These are phyloP conservation scores for Petunia hybrid DNA, from an alignment of 305 asterid genomes.

Conservation along the genomic window DNA sequence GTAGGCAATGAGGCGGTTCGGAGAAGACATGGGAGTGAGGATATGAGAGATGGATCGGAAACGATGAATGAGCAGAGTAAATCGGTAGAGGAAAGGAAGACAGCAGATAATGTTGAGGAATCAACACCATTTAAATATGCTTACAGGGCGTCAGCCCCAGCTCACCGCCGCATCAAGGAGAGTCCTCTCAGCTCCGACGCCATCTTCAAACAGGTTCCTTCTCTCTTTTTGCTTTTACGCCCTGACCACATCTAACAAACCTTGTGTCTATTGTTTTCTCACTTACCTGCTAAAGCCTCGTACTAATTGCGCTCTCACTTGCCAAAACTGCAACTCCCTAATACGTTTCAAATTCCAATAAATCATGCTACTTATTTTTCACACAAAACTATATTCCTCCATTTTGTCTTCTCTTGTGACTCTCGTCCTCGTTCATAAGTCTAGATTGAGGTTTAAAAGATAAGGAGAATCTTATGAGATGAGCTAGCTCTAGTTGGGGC, in stretches of 20 bases:
- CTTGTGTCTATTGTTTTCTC: too few relatives aligned
- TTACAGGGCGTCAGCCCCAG: slow-evolving; percentile 85
- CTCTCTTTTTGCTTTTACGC: neutral
- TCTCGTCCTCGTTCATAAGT: too few relatives aligned
- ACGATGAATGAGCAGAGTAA: slow-evolving; percentile 32
- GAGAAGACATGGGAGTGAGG: slow-evolving; percentile 20
- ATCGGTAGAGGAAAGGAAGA: slow-evolving; percentile 38
- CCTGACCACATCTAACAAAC: too few relatives aligned
- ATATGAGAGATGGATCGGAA: slow-evolving; percentile 31
- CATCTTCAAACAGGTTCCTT: slow-evolving; percentile 75
- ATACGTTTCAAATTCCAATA: too few relatives aligned
- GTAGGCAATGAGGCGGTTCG: neutral
- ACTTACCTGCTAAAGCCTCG: too few relatives aligned
- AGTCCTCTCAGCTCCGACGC: slow-evolving; percentile 98
- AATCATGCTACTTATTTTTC: too few relatives aligned
- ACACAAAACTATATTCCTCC: too few relatives aligned
- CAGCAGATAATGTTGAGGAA: slow-evolving; percentile 43
- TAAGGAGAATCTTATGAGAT: neutral
- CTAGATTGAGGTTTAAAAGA: neutral
- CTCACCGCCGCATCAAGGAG: slow-evolving; percentile 83
- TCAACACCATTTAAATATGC: slow-evolving; percentile 49
- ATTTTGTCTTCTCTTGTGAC: too few relatives aligned
- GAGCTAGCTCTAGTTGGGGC: too few relatives aligned
- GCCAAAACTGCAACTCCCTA: too few relatives aligned
- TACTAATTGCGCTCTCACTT: too few relatives aligned